These are phyloP conservation scores for Cryptosporidium sp. DNA, from an alignment of 169 alveolate species.

Conservation along the genomic window DNA sequence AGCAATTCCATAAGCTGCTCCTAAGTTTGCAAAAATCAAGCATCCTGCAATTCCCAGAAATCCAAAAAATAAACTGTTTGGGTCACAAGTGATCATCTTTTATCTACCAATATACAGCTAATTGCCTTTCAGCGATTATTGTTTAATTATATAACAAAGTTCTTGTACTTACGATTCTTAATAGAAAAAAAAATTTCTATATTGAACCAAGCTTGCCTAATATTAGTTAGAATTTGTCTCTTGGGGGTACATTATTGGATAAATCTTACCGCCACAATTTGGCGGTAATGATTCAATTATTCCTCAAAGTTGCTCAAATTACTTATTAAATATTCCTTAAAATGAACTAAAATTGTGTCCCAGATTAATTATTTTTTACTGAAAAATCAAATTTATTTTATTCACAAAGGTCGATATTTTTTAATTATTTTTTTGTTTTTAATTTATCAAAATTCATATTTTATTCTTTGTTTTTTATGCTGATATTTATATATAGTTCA, in stretches of 20 bases:
- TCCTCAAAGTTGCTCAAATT: not conserved
- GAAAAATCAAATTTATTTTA: no score
- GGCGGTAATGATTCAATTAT: constrained; percentile 11
- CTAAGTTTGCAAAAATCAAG: constrained; percentile 90
- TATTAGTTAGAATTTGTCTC: constrained; percentile 57
- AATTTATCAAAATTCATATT: no score
- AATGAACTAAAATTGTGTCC: no score
- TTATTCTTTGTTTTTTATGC: no score
- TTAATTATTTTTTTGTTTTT: no score
- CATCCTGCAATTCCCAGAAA: constrained; percentile 96
- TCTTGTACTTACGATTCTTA: constrained; percentile 4
- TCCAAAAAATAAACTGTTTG: constrained; percentile 96
- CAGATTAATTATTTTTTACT: no score
- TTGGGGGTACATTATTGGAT: constrained; percentile 69
- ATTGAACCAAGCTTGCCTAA: not conserved
- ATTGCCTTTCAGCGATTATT: not conserved
- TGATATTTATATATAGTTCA: no score
- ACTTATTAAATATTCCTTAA: no score
- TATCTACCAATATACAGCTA: not conserved
- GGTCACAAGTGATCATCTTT: constrained; percentile 86
- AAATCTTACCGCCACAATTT: constrained; percentile 37
- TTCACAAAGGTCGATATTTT: no score
- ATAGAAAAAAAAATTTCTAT: not conserved
- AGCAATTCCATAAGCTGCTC: constrained; percentile 99
- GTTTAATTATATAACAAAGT: constrained; percentile 8